Evolutionary conservation across 2,329 filamentous ascomycete species (phyloP).

Genomic region (Aspergillus floridensis): DNA sequence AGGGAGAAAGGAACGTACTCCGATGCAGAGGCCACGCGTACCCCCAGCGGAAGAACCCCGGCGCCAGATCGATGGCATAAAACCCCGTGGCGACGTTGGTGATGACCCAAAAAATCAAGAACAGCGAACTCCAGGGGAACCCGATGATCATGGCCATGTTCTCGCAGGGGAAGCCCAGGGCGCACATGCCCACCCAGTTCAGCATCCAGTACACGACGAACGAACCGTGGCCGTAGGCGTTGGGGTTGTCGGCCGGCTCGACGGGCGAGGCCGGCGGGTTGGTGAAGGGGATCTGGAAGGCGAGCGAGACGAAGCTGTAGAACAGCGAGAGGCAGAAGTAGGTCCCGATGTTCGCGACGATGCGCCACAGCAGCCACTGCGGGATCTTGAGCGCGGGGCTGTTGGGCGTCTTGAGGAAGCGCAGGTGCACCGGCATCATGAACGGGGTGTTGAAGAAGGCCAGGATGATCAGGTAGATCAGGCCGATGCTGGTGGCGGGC

Average conservation of each 20-base stretch:
- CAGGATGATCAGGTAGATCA: constrained; percentile 67
- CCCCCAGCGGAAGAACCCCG: constrained; percentile 60
- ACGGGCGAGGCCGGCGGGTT: constrained; percentile 48
- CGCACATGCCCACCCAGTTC: constrained; percentile 62
- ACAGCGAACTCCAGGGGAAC: constrained; percentile 60
- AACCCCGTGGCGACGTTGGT: constrained; percentile 62
- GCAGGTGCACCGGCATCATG: constrained; percentile 62
- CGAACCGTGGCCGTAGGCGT: constrained; percentile 56
- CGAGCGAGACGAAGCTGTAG: constrained; percentile 63
- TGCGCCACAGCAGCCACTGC: constrained; percentile 60
- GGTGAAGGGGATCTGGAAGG: constrained; percentile 63
- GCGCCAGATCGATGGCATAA: constrained; percentile 58
- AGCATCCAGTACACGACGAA: constrained; percentile 65
- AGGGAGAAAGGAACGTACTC: constrained; percentile 34
- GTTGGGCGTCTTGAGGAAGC: constrained; percentile 50
- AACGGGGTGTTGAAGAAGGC: constrained; percentile 66
- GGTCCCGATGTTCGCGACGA: constrained; percentile 53
- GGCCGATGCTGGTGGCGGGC: constrained; percentile 60
- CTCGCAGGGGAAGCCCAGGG: constrained; percentile 62
- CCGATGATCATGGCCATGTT: constrained; percentile 64
- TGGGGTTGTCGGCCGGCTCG: constrained; percentile 47
- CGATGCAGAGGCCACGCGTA: constrained; percentile 64
- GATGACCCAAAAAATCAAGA: constrained; percentile 67
- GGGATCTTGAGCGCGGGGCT: constrained; percentile 59
- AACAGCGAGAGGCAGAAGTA: constrained; percentile 63